Conservation (phyloP, 139 green algal species). For the Chlorella sp. region DNA sequence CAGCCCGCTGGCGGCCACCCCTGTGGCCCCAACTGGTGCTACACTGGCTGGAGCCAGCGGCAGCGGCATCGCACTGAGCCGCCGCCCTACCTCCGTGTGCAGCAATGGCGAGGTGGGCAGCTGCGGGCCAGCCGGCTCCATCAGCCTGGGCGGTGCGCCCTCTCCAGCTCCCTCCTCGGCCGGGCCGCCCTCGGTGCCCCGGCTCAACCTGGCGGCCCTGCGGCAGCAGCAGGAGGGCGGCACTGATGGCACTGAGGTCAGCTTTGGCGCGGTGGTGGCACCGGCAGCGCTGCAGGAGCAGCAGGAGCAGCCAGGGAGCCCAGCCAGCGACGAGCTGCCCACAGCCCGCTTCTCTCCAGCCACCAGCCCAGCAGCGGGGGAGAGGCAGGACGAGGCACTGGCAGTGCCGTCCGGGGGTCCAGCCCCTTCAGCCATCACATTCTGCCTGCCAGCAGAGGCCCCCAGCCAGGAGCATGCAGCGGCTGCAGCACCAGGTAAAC, state of each 20-base stretch:
- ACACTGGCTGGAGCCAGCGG: neutral
- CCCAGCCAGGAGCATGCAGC: neutral
- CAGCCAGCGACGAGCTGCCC: conserved; percentile 11
- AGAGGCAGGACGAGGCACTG: neutral
- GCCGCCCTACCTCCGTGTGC: conserved; percentile 11
- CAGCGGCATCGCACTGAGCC: neutral
- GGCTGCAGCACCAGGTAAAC: neutral
- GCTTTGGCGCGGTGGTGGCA: neutral
- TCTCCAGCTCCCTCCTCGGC: neutral
- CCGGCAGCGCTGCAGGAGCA: too few species aligned
- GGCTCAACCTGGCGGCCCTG: conserved; percentile 7
- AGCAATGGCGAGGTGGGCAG: conserved; percentile 35
- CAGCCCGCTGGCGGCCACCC: conserved; percentile 24
- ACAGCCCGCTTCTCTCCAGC: conserved; percentile 6
- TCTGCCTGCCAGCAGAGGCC: conserved; percentile 13
- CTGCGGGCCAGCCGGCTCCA: neutral
- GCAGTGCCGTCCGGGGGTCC: neutral
- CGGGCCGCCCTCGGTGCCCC: neutral
- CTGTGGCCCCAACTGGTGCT: neutral
- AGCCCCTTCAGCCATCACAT: conserved; percentile 15
- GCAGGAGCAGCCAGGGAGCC: conserved; percentile 2
- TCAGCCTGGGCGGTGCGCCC: conserved; percentile 7
- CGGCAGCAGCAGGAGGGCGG: neutral
- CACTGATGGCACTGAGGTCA: conserved; percentile 1
- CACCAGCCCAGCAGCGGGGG: neutral